phyloP scores from a whole-genome alignment of 179 eudicot genomes.

The Amaranthus tricolor region DNA sequence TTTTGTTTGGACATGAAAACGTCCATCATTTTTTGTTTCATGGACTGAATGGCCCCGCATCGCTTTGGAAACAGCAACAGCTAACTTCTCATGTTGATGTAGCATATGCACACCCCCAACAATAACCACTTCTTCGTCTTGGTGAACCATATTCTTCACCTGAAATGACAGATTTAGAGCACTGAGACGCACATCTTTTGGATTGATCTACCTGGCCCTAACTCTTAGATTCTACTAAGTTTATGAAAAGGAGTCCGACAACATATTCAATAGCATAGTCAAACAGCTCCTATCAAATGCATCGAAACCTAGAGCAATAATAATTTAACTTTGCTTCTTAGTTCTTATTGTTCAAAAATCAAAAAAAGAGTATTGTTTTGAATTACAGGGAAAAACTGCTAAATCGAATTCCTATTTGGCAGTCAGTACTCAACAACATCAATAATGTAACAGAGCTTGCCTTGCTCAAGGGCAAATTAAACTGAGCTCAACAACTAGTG shows the following conservation, averaged over 20 bases:
- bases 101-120: constrained; percentile 82
- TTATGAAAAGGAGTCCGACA: constrained; percentile 12
- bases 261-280: not conserved
- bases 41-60: constrained; percentile 93
- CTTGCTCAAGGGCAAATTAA: not conserved
- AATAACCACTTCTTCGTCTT: constrained; percentile 84
- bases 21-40: constrained; percentile 92
- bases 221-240: not conserved
- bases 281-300: constrained; percentile 6
- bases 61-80: constrained; percentile 95
- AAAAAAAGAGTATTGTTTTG: not conserved
- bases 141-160: constrained; percentile 91
- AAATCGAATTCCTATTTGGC: not conserved
- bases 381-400: not conserved
- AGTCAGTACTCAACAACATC: not conserved
- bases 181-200: not conserved
- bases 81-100: constrained; percentile 93
- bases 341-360: not conserved
- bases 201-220: not conserved
- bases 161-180: constrained; percentile 27
- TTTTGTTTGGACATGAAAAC: constrained; percentile 93
- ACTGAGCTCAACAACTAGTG: not conserved
- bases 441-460: too few species aligned
- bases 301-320: not conserved
- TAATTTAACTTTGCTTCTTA: not conserved